Conservation (phyloP, 2,329 filamentous ascomycete species). For the Claviceps cyperi region DNA sequence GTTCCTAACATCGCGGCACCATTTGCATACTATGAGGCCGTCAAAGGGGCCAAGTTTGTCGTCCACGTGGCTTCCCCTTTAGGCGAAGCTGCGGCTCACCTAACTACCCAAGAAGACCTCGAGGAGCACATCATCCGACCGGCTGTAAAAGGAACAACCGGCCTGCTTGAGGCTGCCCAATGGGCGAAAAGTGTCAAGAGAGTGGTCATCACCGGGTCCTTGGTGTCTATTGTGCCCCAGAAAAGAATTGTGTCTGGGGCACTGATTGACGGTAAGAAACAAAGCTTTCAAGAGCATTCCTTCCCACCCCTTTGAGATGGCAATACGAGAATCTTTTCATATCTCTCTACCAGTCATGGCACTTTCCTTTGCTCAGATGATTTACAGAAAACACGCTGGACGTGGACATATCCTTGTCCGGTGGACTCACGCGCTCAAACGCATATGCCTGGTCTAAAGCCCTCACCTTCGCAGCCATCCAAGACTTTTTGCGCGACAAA, state of each 20-base stretch:
- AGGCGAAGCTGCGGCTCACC: too few species aligned
- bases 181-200: not conserved
- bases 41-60: conserved; percentile 25
- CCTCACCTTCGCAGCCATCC: not conserved
- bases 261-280: not conserved
- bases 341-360: too few species aligned
- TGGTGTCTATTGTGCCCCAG: not conserved
- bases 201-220: not conserved
- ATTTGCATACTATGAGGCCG: conserved; percentile 25
- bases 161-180: not conserved
- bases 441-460: not conserved
- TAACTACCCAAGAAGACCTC: too few species aligned
- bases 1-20: conserved; percentile 23
- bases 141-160: not conserved
- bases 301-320: too few species aligned
- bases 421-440: too few species aligned
- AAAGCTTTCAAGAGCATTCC: too few species aligned
- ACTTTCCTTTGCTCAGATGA: too few species aligned
- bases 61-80: conserved; percentile 11
- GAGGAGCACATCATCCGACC: not conserved
- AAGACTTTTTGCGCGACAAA: not conserved
- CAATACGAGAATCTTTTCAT: not conserved
- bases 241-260: not conserved
- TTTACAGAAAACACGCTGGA: not conserved
- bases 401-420: not conserved